Evolutionary conservation across 139 green algal species (phyloP), one percentile per base, ranked within the genome.

Genomic region (Dunaliella primolecta): DNA sequence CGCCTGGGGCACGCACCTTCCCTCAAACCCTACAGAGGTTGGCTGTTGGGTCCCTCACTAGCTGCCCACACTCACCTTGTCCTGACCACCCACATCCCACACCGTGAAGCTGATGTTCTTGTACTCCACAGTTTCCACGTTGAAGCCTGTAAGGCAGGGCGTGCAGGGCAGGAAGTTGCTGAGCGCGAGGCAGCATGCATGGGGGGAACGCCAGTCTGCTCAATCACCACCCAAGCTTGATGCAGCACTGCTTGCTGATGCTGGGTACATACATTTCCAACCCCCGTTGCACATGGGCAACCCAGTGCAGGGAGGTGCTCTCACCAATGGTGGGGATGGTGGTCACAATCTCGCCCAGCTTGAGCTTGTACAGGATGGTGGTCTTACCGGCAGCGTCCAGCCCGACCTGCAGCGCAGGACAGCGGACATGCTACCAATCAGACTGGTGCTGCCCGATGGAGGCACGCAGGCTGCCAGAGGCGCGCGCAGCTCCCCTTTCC

Each of bases 321-420:
- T 86, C 81, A 98, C 96, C 95, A 84, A 99, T 99, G 20, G 97
- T 99, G 57, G 97, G 97, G 78, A 99, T 98, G 46, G 97, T 99
- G 15, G 96, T 99, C 23, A 99, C 94, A 77, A 99, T 97, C 90
- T 99, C 97, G 78, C 97, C 97, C 31, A 99, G 95, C 92, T 99
- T 98, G 76, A 99, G 92, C 93, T 99, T 99, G 92, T 99, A 99
- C 38, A 99, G 92, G 82, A 99, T 99, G 78, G 97, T 99, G 55
- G 97, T 99, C 91, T 99, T 99, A 90, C 97, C 97, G 46, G 97
- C 97, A 57, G 96, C 96, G 87, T 99, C 97, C 27, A 99, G 93
- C 55, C 97, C 97, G 31, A 99, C 94, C 95, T 97, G 90, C 77
- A 88, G 15, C 3, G 3, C 30, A 56, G 3, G 31, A 46, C 46